These are phyloP conservation scores for Ligustrum vulgare DNA, from an alignment of 257 asterid species.

Conservation along the genomic window DNA sequence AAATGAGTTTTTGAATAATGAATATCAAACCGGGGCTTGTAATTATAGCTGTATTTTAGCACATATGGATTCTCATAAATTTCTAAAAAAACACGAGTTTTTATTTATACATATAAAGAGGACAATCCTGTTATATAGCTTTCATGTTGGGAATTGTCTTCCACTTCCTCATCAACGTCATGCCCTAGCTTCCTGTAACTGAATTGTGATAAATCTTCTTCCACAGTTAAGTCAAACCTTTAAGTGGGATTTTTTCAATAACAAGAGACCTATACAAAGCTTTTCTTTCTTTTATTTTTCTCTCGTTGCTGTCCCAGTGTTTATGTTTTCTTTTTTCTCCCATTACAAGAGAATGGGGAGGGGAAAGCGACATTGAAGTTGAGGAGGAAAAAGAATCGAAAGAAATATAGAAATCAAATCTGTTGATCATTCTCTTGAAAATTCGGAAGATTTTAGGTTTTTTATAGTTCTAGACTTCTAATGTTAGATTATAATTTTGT, in stretches of 20 bases:
- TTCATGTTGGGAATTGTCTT: neutral
- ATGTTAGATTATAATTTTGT: neutral
- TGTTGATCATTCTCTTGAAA: neutral
- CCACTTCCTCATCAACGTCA: neutral
- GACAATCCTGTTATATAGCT: neutral
- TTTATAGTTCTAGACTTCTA: neutral
- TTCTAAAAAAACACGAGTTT: neutral
- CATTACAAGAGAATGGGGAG: neutral
- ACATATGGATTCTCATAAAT: neutral
- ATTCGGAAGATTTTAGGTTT: neutral
- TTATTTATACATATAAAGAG: neutral
- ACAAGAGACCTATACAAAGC: neutral
- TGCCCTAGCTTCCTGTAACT: neutral
- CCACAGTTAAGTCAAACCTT: neutral
- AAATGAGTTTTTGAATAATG: no score
- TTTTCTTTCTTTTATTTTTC: neutral
- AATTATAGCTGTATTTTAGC: neutral
- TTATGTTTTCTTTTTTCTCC: neutral
- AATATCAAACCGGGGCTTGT: no score
- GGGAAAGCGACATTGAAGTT: neutral
- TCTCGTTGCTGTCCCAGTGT: neutral
- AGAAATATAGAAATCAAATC: neutral
- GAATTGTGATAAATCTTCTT: neutral
- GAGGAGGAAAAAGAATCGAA: neutral
- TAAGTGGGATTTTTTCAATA: neutral